These are phyloP conservation scores for Petunia secreta DNA, from an alignment of 257 asterid genomes.

Conservation along the genomic window DNA sequence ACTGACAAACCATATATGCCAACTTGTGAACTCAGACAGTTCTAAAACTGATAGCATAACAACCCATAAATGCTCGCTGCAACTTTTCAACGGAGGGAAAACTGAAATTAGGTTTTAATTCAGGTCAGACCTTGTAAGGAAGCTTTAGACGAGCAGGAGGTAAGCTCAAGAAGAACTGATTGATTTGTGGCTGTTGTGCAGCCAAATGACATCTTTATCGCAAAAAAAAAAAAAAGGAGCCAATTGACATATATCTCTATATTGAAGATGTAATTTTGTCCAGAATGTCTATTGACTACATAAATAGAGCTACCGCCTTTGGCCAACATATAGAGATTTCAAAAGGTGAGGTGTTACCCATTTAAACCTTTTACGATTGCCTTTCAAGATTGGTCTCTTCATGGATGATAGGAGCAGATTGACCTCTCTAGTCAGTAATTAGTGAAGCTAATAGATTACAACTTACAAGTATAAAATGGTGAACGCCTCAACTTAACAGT, in stretches of 20 bases:
- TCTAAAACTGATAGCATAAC: background rate
- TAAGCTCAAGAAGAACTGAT: background rate
- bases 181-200: background rate
- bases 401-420: background rate
- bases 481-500: background rate
- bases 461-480: background rate
- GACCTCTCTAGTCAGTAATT: constrained; percentile 2
- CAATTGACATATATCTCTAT: background rate
- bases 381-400: constrained; percentile 1
- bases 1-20: background rate
- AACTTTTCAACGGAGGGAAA: background rate
- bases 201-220: no score
- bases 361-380: background rate
- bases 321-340: background rate
- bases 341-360: background rate
- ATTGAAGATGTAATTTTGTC: constrained; percentile 7
- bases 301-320: background rate
- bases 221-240: background rate
- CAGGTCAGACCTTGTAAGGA: background rate
- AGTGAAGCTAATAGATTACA: background rate
- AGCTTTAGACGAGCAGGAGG: background rate
- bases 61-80: background rate
- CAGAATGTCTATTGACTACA: constrained; percentile 10
- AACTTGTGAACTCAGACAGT: no score
- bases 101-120: background rate